Conservation (phyloP, 768 basidiomycete species). For the Ramaria sp. region DNA sequence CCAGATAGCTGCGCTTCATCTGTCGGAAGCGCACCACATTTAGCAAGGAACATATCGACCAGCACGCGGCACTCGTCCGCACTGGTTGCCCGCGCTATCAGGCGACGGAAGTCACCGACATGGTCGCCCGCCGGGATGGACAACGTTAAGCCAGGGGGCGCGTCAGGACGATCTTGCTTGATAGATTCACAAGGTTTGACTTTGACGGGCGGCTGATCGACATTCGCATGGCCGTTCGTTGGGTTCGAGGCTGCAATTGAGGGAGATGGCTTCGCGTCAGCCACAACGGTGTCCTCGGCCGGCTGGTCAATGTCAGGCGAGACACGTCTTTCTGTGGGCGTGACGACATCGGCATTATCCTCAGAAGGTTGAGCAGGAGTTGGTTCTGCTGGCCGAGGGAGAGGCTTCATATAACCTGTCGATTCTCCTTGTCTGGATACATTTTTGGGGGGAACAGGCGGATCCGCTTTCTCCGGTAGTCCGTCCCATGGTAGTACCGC, state of each 20-base stretch:
- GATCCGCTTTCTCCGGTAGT: conserved; percentile 9
- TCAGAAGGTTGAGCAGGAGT: neutral
- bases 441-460: conserved; percentile 17
- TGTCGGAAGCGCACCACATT: conserved; percentile 35
- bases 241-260: neutral
- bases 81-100: conserved; percentile 57
- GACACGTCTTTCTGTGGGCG: conserved; percentile 5
- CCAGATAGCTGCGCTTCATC: conserved; percentile 11
- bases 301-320: neutral
- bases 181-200: neutral
- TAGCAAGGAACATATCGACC: conserved; percentile 70
- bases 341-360: neutral
- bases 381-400: neutral
- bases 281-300: neutral
- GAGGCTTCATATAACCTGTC: neutral
- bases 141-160: conserved; percentile 6
- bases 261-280: neutral
- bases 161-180: neutral
- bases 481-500: conserved; percentile 21
- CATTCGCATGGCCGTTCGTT: neutral
- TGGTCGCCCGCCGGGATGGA: conserved; percentile 31
- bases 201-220: neutral
- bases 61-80: conserved; percentile 80
- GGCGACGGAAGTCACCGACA: conserved; percentile 55
- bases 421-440: neutral